Conservation (phyloP, 2,329 filamentous ascomycete species). For the Stachybotrys echinatus region DNA sequence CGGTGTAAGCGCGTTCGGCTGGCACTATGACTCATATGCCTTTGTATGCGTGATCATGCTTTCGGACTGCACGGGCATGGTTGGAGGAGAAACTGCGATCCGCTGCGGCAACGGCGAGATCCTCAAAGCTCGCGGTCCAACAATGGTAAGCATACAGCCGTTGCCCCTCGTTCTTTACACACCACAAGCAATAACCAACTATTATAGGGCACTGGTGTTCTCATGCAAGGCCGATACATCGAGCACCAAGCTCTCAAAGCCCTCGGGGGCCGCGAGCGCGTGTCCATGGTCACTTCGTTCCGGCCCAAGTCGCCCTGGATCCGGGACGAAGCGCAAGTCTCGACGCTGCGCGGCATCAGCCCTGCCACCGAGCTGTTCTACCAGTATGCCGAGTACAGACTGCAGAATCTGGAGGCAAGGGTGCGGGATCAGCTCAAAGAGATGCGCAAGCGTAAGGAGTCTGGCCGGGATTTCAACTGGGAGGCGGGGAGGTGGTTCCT, state of each 20-base stretch:
- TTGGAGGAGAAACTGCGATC: constrained; percentile 60
- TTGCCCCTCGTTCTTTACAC: neutral
- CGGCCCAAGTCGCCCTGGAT: constrained; percentile 49
- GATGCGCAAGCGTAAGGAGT: constrained; percentile 4
- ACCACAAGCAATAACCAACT: no score
- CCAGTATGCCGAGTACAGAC: constrained; percentile 57
- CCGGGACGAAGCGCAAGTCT: constrained; percentile 56
- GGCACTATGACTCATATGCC: constrained; percentile 61
- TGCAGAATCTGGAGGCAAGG: constrained; percentile 57
- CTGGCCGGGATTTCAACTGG: neutral
- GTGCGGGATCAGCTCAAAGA: constrained; percentile 12
- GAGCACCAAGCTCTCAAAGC: constrained; percentile 58
- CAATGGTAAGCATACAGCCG: constrained; percentile 40
- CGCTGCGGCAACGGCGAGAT: constrained; percentile 44
- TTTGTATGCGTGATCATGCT: constrained; percentile 66
- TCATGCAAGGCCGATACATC: constrained; percentile 65
- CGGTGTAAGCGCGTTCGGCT: constrained; percentile 51
- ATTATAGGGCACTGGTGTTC: constrained; percentile 48
- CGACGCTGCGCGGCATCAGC: constrained; percentile 53
- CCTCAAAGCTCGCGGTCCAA: constrained; percentile 52
- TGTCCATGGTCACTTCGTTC: constrained; percentile 63
- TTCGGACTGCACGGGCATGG: constrained; percentile 56
- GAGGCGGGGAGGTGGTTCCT: neutral
- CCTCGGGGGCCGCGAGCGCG: constrained; percentile 53
- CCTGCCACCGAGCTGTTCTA: constrained; percentile 53